A percentile compares a stretch with the other conserved stretches of the same genome.
These are phyloP conservation scores for Leptodontidium sp. DNA, from an alignment of 2,329 filamentous ascomycete genomes.

Conservation along the genomic window DNA sequence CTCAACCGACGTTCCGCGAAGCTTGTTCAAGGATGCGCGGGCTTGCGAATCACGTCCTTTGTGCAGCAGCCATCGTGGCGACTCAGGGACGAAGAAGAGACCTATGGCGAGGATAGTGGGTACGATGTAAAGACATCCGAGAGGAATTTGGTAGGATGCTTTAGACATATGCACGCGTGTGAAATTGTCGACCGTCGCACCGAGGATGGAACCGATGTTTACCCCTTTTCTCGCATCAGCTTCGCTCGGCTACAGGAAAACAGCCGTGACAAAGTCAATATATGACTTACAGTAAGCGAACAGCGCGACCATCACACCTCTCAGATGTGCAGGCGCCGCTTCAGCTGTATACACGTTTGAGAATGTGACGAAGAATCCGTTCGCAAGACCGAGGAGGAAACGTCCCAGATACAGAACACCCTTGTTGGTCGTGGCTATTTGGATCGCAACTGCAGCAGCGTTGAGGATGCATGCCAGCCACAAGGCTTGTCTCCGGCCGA, in stretches of 20 bases:
- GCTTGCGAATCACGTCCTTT: constrained; percentile 46
- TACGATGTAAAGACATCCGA: constrained; percentile 33
- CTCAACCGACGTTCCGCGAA: constrained; percentile 44
- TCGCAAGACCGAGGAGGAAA: constrained; percentile 53
- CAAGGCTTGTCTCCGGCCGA: constrained; percentile 50
- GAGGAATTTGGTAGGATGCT: constrained; percentile 46
- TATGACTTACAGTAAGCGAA: constrained; percentile 53
- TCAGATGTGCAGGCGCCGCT: constrained; percentile 54
- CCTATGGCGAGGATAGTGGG: constrained; percentile 44
- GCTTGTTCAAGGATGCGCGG: constrained; percentile 26
- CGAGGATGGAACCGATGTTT: constrained; percentile 53
- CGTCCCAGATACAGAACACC: constrained; percentile 56
- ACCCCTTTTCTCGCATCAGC: constrained; percentile 44
- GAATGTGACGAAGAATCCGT: constrained; percentile 57
- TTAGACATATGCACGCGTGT: constrained; percentile 25
- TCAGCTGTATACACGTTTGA: constrained; percentile 59
- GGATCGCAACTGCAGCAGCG: constrained; percentile 53
- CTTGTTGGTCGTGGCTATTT: constrained; percentile 52
- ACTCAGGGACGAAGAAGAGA: constrained; percentile 50
- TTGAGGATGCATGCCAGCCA: constrained; percentile 57
- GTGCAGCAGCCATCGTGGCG: constrained; percentile 50
- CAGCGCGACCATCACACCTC: constrained; percentile 56
- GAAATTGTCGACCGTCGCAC: constrained; percentile 29
- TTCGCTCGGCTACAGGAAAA: neutral
- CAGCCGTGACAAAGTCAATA: neutral